These are phyloP conservation scores for Ichthyophthirius multifiliis DNA, from an alignment of 169 alveolate species.

Conservation along the genomic window DNA sequence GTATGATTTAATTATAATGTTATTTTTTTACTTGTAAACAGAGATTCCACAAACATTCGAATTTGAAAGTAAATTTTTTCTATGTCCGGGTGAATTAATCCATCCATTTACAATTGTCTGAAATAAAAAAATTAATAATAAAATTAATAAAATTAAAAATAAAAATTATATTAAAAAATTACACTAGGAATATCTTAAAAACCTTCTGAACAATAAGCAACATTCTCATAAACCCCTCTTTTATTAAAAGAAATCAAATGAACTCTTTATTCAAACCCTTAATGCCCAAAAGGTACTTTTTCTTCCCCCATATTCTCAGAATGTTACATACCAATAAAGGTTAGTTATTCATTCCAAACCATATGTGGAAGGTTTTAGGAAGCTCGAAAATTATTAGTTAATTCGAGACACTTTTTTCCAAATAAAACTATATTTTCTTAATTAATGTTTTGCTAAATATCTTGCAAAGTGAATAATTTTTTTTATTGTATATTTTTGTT, in stretches of 20 bases:
- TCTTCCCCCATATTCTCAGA: slow-evolving; percentile 81
- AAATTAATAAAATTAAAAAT: too few species aligned
- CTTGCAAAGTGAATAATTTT: not conserved
- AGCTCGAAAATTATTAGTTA: slow-evolving; percentile 70
- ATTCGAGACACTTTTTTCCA: slow-evolving; percentile 72
- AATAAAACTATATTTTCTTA: slow-evolving; percentile 28
- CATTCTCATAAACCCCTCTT: slow-evolving; percentile 73
- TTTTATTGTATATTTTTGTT: too few species aligned
- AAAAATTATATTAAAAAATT: not conserved
- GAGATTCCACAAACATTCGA: slow-evolving; percentile 73
- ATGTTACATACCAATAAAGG: slow-evolving; percentile 69
- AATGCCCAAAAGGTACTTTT: slow-evolving; percentile 80
- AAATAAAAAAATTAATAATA: too few species aligned
- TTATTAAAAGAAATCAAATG: slow-evolving; percentile 55
- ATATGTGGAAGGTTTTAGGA: slow-evolving; percentile 65
- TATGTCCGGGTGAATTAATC: slow-evolving; percentile 87
- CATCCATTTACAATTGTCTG: slow-evolving; percentile 70
- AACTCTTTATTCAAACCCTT: slow-evolving; percentile 79
- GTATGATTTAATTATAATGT: not conserved
- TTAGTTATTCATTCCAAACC: slow-evolving; percentile 71
- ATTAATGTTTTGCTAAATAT: not conserved
- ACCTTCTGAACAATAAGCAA: slow-evolving; percentile 59
- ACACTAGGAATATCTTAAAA: not conserved
- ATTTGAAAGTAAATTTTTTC: slow-evolving; percentile 72
- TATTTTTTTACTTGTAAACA: slow-evolving; percentile 35